Percentiles rank a stretch among this genome's conserved stretches.
Evolutionary conservation across 129 eudicot species (phyloP).

Genomic region (Silybum marianum): DNA sequence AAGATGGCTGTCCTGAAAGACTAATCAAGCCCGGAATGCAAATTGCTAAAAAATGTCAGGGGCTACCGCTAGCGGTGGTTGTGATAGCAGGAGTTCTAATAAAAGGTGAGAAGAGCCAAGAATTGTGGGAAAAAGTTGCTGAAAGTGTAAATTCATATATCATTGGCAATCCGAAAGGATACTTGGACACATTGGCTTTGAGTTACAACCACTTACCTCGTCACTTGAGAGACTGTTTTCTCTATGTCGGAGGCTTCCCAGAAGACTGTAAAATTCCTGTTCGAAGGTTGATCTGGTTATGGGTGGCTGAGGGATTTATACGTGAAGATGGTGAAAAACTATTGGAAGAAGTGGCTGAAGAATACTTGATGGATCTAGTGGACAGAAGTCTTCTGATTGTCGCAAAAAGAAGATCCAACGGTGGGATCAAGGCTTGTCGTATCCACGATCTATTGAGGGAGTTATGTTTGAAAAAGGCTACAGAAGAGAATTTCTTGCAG

Average conservation of each 20-base stretch:
- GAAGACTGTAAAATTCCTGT: slow-evolving; percentile 14
- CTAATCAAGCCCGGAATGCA: slow-evolving; percentile 32
- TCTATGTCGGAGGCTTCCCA: slow-evolving; percentile 31
- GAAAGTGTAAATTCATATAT: slow-evolving; percentile 30
- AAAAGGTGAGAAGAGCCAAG: slow-evolving; percentile 12
- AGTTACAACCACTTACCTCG: slow-evolving; percentile 27
- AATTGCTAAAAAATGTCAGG: slow-evolving; percentile 36
- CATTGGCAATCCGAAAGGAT: slow-evolving; percentile 8
- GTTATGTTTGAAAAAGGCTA: slow-evolving; percentile 27
- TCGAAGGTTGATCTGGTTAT: slow-evolving; percentile 32
- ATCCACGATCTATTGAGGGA: slow-evolving; percentile 34
- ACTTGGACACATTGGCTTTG: slow-evolving; percentile 27
- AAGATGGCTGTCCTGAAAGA: slow-evolving; percentile 16
- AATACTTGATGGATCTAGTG: slow-evolving; percentile 34
- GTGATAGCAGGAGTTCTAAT: slow-evolving; percentile 21
- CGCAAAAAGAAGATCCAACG: slow-evolving; percentile 24
- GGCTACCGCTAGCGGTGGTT: slow-evolving; percentile 43
- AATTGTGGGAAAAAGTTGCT: slow-evolving; percentile 18
- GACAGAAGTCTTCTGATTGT: slow-evolving; percentile 27
- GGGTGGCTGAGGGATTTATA: slow-evolving; percentile 41
- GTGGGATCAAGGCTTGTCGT: slow-evolving; percentile 28
- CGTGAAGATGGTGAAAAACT: slow-evolving; percentile 17
- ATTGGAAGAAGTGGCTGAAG: slow-evolving; percentile 31
- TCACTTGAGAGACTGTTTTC: slow-evolving; percentile 30
- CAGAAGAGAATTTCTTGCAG: slow-evolving; percentile 29